These are phyloP conservation scores for Extremus antarcticus DNA, from an alignment of 495 filamentous ascomycete genomes.

Conservation along the genomic window DNA sequence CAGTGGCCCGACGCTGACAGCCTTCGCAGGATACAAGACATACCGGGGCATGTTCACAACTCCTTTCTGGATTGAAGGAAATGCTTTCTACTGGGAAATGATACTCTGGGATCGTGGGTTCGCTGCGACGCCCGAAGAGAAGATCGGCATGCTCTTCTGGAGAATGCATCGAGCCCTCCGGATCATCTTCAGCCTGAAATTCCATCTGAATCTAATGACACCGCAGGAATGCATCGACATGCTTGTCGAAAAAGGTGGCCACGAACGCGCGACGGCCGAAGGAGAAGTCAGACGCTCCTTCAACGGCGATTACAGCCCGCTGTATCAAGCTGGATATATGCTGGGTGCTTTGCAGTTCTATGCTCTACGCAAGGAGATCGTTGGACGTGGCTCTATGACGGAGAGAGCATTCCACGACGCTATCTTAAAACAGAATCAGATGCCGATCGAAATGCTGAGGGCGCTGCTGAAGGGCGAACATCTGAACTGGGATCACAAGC, in stretches of 20 bases:
- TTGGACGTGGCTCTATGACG: conserved; percentile 19
- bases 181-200: conserved; percentile 42
- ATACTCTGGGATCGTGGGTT: conserved; percentile 31
- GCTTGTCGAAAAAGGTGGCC: conserved; percentile 31
- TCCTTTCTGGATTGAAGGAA: conserved; percentile 45
- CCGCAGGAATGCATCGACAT: conserved; percentile 41
- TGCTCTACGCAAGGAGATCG: conserved; percentile 32
- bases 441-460: conserved; percentile 44
- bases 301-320: no score
- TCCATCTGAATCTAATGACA: conserved; percentile 38
- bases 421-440: conserved; percentile 34
- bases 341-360: conserved; percentile 40
- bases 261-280: conserved; percentile 46
- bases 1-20: no score
- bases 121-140: conserved; percentile 32
- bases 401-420: conserved; percentile 43
- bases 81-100: conserved; percentile 47
- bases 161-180: conserved; percentile 45
- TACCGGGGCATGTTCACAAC: conserved; percentile 41
- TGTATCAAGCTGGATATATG: no score
- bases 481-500: conserved; percentile 2
- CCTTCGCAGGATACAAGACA: conserved; percentile 32
- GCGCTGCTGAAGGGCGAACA: conserved; percentile 33
- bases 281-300: no score
- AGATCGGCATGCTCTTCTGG: conserved; percentile 39